phyloP scores from a whole-genome alignment of 257 asterid genomes.

The Salvia rosmarinus region DNA sequence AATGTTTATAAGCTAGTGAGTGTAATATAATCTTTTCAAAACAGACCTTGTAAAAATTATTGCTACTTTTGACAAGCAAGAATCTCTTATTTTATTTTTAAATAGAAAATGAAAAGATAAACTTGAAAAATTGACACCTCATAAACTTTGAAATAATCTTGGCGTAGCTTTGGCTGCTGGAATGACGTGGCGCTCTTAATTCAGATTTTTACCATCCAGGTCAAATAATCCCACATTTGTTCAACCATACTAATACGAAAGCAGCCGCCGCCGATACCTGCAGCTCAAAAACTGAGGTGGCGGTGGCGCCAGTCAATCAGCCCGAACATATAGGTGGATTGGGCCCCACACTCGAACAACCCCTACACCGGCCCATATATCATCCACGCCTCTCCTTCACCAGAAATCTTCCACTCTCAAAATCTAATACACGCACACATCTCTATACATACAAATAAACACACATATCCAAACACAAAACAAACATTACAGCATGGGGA shows the following conservation, averaged over 20 bases:
- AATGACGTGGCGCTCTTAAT: too few relatives aligned
- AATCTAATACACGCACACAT: too few relatives aligned
- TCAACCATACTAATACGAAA: too few relatives aligned
- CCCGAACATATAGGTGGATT: conserved; percentile 23
- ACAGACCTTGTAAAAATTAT: too few relatives aligned
- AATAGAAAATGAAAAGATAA: not conserved
- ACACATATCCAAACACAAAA: too few relatives aligned
- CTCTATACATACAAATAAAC: too few relatives aligned
- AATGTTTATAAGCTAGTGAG: too few relatives aligned
- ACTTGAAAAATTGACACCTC: not conserved
- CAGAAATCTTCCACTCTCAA: conserved; percentile 28
- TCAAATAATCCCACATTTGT: conserved; percentile 3
- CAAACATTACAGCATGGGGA: conserved; percentile 49
- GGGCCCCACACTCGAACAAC: conserved; percentile 40
- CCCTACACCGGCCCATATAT: not conserved
- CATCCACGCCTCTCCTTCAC: not conserved
- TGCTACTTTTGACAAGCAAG: too few relatives aligned
- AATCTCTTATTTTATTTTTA: too few relatives aligned
- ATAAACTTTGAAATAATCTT: not conserved
- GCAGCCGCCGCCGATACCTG: not conserved
- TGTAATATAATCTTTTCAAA: too few relatives aligned
- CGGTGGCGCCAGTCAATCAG: conserved; percentile 36
- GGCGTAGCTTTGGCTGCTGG: not conserved
- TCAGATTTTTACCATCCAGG: not conserved
- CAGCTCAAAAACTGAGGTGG: not conserved